phyloP scores from a whole-genome alignment of 2,329 filamentous ascomycete genomes.

The Penicillium aurantiogriseum region DNA sequence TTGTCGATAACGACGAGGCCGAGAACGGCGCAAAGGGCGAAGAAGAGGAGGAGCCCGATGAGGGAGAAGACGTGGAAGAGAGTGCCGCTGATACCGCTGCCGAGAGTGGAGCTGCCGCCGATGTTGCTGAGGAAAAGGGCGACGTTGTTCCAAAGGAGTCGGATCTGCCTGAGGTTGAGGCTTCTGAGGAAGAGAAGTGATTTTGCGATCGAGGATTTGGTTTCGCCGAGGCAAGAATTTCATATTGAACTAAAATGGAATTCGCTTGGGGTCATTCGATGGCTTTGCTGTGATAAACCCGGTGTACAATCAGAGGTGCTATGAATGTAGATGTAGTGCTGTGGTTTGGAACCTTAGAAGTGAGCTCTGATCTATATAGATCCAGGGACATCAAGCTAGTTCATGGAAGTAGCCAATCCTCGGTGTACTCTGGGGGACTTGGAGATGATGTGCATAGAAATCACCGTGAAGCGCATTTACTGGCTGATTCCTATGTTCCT shows the following conservation, averaged over 20 bases:
- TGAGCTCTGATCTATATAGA: neutral
- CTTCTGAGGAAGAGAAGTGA: constrained; percentile 25
- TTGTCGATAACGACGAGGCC: constrained; percentile 19
- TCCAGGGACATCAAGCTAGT: neutral
- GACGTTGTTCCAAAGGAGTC: constrained; percentile 30
- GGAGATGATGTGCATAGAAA: constrained; percentile 3
- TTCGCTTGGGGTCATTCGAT: neutral
- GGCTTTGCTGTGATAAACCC: neutral
- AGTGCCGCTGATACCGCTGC: constrained; percentile 32
- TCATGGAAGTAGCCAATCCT: neutral
- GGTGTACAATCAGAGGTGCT: neutral
- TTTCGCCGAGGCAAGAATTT: neutral
- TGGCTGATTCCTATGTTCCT: neutral
- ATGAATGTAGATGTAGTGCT: neutral
- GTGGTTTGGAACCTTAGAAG: neutral
- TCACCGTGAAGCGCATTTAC: neutral
- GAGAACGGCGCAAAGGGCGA: constrained; percentile 25
- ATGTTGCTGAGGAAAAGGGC: constrained; percentile 37
- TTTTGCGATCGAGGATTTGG: neutral
- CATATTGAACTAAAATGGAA: neutral
- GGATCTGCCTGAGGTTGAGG: constrained; percentile 33
- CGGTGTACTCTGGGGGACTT: neutral
- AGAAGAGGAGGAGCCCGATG: constrained; percentile 17
- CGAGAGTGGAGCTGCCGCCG: constrained; percentile 33
- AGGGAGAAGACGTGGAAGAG: constrained; percentile 25